Conservation (phyloP, 768 basidiomycete species). For the Boletales sp. region DNA sequence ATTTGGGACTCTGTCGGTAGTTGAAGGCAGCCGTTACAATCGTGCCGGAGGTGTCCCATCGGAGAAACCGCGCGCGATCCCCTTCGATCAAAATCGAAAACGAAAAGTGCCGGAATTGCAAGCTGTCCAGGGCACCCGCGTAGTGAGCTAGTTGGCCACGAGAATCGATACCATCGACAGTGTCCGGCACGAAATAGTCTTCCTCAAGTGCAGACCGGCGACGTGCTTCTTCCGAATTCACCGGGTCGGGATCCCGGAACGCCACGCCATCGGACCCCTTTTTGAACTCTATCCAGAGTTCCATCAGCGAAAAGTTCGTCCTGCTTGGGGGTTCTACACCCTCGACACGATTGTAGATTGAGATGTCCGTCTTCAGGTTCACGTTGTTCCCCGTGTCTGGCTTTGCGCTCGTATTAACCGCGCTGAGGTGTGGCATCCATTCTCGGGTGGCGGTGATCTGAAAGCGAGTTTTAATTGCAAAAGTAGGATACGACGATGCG, state of each 20-base stretch:
- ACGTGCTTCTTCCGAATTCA: not conserved
- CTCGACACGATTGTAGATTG: not conserved
- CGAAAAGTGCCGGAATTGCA: not conserved
- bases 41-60: not conserved
- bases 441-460: not conserved
- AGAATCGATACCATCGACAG: not conserved
- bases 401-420: not conserved
- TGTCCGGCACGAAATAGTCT: not conserved
- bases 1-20: not conserved
- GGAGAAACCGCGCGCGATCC: not conserved
- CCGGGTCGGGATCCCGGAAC: not conserved
- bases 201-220: not conserved
- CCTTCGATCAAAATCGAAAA: not conserved
- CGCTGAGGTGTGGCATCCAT: slow-evolving; percentile 1
- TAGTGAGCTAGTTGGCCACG: not conserved
- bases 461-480: not conserved
- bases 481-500: not conserved
- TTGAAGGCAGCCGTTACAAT: not conserved
- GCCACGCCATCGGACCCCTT: not conserved
- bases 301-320: not conserved
- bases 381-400: not conserved
- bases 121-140: not conserved
- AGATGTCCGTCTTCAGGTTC: not conserved
- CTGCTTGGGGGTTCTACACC: not conserved
- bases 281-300: slow-evolving; percentile 1